These are phyloP conservation scores for Verbena officinalis DNA, from an alignment of 257 asterid species.

Conservation along the genomic window DNA sequence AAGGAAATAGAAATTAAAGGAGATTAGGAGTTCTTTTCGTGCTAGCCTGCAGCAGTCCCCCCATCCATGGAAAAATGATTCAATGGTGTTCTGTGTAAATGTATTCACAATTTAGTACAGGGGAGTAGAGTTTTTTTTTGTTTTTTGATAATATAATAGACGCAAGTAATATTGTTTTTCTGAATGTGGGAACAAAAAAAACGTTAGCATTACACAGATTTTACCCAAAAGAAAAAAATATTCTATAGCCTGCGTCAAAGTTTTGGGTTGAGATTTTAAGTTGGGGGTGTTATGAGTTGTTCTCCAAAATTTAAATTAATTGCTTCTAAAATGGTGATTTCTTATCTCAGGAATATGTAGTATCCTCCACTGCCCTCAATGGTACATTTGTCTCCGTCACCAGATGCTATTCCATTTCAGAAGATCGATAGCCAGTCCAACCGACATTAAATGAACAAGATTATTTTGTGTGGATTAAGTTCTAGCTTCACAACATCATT, in stretches of 20 bases:
- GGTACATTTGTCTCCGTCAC: neutral
- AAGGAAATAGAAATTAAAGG: no score
- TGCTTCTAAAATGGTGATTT: neutral
- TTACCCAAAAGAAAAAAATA: neutral
- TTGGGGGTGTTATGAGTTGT: neutral
- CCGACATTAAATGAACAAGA: neutral
- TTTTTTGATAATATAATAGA: no score
- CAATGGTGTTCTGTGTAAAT: no score
- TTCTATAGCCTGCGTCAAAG: neutral
- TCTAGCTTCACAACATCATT: no score
- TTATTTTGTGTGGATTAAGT: neutral
- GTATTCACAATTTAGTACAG: no score
- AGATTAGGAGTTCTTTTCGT: no score
- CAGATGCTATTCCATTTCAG: neutral
- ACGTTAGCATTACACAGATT: neutral
- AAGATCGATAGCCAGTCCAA: neutral
- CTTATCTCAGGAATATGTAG: slow-evolving; percentile 6
- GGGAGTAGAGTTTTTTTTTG: no score
- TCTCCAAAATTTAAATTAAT: neutral
- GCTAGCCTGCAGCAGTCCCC: no score
- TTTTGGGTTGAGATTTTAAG: neutral
- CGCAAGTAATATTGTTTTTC: no score
- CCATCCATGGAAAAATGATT: no score
- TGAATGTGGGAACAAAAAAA: no score
- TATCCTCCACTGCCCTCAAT: neutral